phyloP scores from a whole-genome alignment of 345 rosid species.

The Pelargonium nanum region DNA sequence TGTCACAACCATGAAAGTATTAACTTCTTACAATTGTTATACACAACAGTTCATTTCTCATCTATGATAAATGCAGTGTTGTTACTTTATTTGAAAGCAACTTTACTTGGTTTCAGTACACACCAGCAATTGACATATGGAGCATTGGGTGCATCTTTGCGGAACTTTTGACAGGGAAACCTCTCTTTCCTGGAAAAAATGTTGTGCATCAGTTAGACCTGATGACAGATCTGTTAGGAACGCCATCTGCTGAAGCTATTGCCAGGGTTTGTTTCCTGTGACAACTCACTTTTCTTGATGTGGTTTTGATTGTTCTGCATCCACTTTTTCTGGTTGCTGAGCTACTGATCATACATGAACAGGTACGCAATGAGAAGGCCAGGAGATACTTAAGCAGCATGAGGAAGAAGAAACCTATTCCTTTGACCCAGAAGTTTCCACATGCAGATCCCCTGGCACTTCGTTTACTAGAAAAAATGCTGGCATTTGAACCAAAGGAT shows the following conservation, averaged over 20 bases:
- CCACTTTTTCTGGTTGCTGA: conserved; percentile 6
- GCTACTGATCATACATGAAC: conserved; percentile 13
- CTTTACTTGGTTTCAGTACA: conserved; percentile 48
- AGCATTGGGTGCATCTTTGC: conserved; percentile 97
- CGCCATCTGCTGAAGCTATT: conserved; percentile 87
- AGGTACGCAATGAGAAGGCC: conserved; percentile 98
- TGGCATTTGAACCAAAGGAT: conserved; percentile 90
- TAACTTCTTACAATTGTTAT: conserved; percentile 4
- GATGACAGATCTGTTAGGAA: conserved; percentile 91
- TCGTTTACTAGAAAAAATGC: conserved; percentile 75
- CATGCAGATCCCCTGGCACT: conserved; percentile 91
- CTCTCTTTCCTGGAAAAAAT: conserved; percentile 93
- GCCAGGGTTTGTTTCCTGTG: conserved; percentile 53
- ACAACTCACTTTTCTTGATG: conserved; percentile 4
- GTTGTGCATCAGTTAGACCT: conserved; percentile 93
- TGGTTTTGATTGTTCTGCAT: conserved; percentile 7
- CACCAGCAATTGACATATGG: conserved; percentile 96
- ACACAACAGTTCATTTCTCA: background rate
- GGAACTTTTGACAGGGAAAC: conserved; percentile 88
- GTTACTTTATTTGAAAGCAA: too few species aligned
- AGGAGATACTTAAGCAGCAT: conserved; percentile 88
- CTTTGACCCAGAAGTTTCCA: conserved; percentile 81
- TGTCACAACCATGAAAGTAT: too few species aligned
- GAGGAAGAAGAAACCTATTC: conserved; percentile 81
- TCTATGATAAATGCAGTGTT: background rate